A percentile compares a stretch with the other conserved stretches of the same genome.
Conservation (phyloP, 1,139 yeast genomes). For the Pichiaceae sp. region DNA sequence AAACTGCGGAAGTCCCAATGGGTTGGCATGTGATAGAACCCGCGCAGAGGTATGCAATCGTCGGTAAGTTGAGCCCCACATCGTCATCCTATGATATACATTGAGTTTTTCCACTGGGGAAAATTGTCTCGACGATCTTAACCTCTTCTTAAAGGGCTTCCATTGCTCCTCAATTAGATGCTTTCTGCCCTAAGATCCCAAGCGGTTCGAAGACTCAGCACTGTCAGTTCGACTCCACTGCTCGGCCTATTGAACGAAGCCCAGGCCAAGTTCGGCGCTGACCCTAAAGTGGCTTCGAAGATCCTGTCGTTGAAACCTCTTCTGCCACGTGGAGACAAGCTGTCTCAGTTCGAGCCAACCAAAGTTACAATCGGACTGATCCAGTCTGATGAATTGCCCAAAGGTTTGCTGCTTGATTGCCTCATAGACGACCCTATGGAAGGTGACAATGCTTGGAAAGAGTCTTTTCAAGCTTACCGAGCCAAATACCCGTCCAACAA, state of each 20-base stretch:
- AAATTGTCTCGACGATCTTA: too few relatives aligned
- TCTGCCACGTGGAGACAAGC: slow-evolving; percentile 4
- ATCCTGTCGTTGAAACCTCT: slow-evolving; percentile 9
- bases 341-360: slow-evolving; percentile 9
- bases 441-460: slow-evolving; percentile 12
- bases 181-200: too few relatives aligned
- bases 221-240: too few relatives aligned
- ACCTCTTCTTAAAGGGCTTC: too few relatives aligned
- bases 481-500: slow-evolving; percentile 7
- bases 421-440: slow-evolving; percentile 20
- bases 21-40: background rate
- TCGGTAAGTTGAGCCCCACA: too few relatives aligned
- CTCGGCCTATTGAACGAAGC: background rate
- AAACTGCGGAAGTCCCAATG: slow-evolving; percentile 42
- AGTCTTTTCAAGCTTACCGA: slow-evolving; percentile 8
- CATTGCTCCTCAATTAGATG: too few relatives aligned
- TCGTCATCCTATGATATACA: too few relatives aligned
- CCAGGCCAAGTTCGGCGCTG: background rate
- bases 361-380: slow-evolving; percentile 19
- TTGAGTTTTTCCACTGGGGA: too few relatives aligned
- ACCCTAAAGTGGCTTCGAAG: slow-evolving; percentile 6
- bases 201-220: too few relatives aligned
- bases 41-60: background rate
- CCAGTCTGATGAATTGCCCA: slow-evolving; percentile 11
- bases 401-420: slow-evolving; percentile 16